Evolutionary conservation across 805 yeast genomes (phyloP).

Genomic region (Komagataella populi): DNA sequence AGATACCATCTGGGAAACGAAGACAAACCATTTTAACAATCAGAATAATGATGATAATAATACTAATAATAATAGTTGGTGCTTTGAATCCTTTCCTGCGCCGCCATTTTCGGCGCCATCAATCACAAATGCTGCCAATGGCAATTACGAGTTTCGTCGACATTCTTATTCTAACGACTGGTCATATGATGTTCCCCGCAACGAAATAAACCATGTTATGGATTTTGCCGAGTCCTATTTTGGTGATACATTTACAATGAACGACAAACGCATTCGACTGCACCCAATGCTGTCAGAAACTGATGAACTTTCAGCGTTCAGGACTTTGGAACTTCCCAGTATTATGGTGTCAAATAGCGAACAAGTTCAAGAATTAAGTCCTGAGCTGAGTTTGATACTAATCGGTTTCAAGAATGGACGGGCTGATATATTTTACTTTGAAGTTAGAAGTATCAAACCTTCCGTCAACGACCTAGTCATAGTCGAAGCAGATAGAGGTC

Average conservation of each 20-base stretch:
- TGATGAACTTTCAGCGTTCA: neutral
- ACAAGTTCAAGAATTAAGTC: constrained; percentile 2
- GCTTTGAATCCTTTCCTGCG: neutral
- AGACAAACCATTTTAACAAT: neutral
- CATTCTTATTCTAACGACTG: neutral
- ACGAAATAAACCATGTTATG: neutral
- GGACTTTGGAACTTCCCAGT: neutral
- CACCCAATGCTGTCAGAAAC: neutral
- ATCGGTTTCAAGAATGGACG: constrained; percentile 74
- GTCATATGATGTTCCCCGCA: neutral
- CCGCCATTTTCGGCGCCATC: neutral
- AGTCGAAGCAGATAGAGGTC: constrained; percentile 77
- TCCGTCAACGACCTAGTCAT: constrained; percentile 55
- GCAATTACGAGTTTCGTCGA: neutral
- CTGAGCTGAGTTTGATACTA: constrained; percentile 30
- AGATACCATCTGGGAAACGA: neutral
- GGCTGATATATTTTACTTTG: constrained; percentile 58
- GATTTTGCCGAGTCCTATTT: neutral
- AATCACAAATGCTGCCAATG: neutral
- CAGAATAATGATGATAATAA: neutral
- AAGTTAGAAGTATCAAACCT: constrained; percentile 18
- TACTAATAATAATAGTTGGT: neutral
- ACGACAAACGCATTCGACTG: neutral
- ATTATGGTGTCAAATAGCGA: neutral
- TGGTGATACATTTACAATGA: neutral